A percentile compares a stretch with the other conserved stretches of the same genome.
Evolutionary conservation across 768 basidiomycete species (phyloP).

Genomic region (Boletus sensibilis): DNA sequence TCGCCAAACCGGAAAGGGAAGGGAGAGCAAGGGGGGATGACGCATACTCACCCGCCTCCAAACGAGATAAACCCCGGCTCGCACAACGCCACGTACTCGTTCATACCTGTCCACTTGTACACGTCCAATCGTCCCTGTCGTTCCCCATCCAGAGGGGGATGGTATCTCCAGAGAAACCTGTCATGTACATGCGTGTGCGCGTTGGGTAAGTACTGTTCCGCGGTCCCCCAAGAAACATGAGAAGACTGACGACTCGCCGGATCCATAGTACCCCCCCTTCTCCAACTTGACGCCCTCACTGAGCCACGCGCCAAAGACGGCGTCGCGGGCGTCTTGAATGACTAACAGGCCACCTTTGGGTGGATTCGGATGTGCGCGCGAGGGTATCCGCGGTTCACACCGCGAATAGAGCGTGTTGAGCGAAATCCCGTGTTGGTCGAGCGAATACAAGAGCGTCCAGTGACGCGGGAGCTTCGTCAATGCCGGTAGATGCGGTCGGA

Average conservation of each 20-base stretch:
- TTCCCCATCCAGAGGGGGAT: conserved; percentile 22
- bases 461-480: conserved; percentile 64
- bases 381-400: conserved; percentile 44
- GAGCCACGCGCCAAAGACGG: conserved; percentile 80
- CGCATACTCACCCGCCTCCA: conserved; percentile 77
- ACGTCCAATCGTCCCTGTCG: conserved; percentile 46
- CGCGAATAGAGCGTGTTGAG: conserved; percentile 80
- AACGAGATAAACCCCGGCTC: conserved; percentile 80
- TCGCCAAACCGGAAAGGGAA: not conserved
- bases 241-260: conserved; percentile 65
- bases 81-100: conserved; percentile 88
- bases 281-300: conserved; percentile 63
- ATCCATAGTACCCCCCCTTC: conserved; percentile 75
- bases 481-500: conserved; percentile 71
- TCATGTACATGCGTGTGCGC: not conserved
- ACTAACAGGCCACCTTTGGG: conserved; percentile 57
- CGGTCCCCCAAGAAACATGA: not conserved
- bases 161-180: conserved; percentile 78
- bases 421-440: conserved; percentile 95
- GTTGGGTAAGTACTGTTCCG: not conserved
- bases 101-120: conserved; percentile 84
- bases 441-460: conserved; percentile 84
- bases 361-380: conserved; percentile 20
- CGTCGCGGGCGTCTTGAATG: conserved; percentile 60
- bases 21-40: not conserved